A percentile compares a stretch with the other conserved stretches of the same genome.
These are phyloP conservation scores for Hericium rajendrae DNA, from an alignment of 768 basidiomycete species.

Conservation along the genomic window DNA sequence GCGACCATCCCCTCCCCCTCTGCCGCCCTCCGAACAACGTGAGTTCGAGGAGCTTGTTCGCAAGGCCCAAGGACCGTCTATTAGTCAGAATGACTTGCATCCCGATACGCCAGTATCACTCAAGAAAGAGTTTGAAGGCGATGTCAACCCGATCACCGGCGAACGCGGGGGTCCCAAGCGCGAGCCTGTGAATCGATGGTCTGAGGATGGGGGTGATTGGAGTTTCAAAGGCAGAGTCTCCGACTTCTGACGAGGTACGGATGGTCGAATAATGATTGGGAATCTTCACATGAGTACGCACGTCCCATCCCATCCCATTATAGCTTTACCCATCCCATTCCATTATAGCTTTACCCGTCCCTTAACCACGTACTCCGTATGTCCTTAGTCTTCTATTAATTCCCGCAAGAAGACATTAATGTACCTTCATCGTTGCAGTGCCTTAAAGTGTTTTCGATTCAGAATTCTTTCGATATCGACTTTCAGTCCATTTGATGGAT, in stretches of 20 bases:
- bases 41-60: slow-evolving; percentile 83
- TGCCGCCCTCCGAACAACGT: slow-evolving; percentile 67
- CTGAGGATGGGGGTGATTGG: slow-evolving; percentile 63
- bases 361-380: too few relatives aligned
- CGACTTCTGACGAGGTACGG: slow-evolving; percentile 47
- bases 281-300: too few relatives aligned
- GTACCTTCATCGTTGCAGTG: too few relatives aligned
- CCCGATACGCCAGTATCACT: slow-evolving; percentile 58
- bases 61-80: slow-evolving; percentile 36
- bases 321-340: too few relatives aligned
- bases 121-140: slow-evolving; percentile 67
- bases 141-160: slow-evolving; percentile 73
- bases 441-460: too few relatives aligned
- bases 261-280: too few relatives aligned
- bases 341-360: too few relatives aligned
- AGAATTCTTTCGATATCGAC: too few relatives aligned
- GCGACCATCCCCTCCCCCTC: slow-evolving; percentile 58
- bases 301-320: too few relatives aligned
- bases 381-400: too few relatives aligned
- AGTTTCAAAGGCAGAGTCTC: slow-evolving; percentile 85
- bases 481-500: too few relatives aligned
- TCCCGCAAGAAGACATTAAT: too few relatives aligned
- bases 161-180: slow-evolving; percentile 82
- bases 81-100: slow-evolving; percentile 36
- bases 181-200: slow-evolving; percentile 66